Percentiles rank a stretch among this genome's conserved stretches.
These are phyloP conservation scores for Leishmania arabica DNA, from an alignment of 208 protist species.

Conservation along the genomic window DNA sequence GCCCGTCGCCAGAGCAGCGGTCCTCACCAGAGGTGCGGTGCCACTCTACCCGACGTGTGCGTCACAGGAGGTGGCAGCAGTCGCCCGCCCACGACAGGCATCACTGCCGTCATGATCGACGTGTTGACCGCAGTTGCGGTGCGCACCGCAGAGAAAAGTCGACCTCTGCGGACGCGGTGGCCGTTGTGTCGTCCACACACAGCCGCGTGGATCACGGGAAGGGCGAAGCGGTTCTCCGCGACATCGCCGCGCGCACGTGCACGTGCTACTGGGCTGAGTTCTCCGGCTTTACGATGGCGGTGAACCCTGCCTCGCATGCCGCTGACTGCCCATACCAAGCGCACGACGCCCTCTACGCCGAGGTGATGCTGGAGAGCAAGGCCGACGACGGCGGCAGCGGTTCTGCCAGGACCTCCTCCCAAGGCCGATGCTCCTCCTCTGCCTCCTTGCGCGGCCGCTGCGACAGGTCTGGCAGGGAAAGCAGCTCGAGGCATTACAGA, in stretches of 20 bases:
- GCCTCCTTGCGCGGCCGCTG: not conserved
- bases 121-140: not conserved
- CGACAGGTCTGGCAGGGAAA: not conserved
- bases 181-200: constrained; percentile 4
- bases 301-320: constrained; percentile 73
- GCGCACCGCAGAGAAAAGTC: not conserved
- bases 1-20: not conserved
- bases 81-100: not conserved
- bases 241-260: constrained; percentile 29
- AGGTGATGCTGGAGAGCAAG: constrained; percentile 7
- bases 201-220: not conserved
- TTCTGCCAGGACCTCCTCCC: not conserved
- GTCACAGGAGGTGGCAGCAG: not conserved
- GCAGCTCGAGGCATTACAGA: not conserved
- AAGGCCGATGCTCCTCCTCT: not conserved
- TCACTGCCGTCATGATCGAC: not conserved
- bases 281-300: constrained; percentile 57
- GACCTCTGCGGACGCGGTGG: not conserved
- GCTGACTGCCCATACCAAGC: constrained; percentile 54
- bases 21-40: not conserved
- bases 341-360: constrained; percentile 36
- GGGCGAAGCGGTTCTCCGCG: constrained; percentile 27
- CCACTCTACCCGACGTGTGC: not conserved
- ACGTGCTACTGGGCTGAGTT: constrained; percentile 51
- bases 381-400: not conserved